These are phyloP conservation scores for Morella rubra DNA, from an alignment of 306 rosid genomes.

Conservation along the genomic window DNA sequence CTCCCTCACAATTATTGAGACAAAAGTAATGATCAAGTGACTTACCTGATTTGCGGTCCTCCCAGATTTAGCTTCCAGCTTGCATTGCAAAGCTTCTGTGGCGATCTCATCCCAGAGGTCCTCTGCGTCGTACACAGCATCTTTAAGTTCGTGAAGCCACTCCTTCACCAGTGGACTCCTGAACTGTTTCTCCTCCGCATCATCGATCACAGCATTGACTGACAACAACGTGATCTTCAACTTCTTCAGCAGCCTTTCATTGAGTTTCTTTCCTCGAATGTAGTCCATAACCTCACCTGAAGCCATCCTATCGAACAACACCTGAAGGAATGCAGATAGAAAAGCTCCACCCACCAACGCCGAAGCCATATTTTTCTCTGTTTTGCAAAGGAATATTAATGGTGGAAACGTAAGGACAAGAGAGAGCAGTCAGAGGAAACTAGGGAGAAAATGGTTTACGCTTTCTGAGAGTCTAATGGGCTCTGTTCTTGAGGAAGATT, in stretches of 20 bases:
- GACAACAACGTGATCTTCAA: constrained; percentile 39
- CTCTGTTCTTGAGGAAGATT: no score
- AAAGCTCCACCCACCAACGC: constrained; percentile 48
- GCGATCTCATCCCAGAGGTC: constrained; percentile 20
- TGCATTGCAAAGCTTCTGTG: background rate
- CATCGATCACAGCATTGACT: constrained; percentile 33
- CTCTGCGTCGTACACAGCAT: constrained; percentile 12
- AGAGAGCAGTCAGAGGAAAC: background rate
- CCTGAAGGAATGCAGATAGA: constrained; percentile 36
- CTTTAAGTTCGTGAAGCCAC: constrained; percentile 44
- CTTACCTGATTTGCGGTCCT: background rate
- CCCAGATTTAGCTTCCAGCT: background rate
- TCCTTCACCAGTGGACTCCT: constrained; percentile 35
- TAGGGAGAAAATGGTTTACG: background rate
- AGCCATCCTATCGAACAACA: constrained; percentile 25
- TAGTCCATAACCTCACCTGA: constrained; percentile 33
- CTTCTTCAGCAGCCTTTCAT: constrained; percentile 33
- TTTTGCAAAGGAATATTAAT: background rate
- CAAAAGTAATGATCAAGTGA: no score
- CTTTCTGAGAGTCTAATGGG: no score
- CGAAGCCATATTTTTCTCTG: constrained; percentile 27
- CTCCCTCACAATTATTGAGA: no score
- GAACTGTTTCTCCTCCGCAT: constrained; percentile 50
- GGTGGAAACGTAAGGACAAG: background rate
- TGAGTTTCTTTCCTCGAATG: constrained; percentile 23